Base-by-base conservation (phyloP, 495 filamentous ascomycete species). In the Xylaria intraflava region DNA sequence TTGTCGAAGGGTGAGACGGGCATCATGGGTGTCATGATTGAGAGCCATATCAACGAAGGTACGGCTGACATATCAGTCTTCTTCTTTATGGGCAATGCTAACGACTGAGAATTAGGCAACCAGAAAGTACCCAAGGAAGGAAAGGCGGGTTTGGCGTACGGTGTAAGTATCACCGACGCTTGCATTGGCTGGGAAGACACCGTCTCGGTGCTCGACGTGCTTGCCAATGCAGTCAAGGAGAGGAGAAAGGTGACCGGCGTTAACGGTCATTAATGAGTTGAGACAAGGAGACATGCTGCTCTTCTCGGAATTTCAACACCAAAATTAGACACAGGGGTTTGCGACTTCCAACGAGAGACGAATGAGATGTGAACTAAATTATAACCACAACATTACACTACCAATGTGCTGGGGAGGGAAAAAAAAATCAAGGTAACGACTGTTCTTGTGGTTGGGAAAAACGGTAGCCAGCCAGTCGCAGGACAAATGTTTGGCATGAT, bases 11-110 rank as follows among this genome's bases (percentile, higher is more conserved):
- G 93, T 31, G 94, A 98, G 73, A 78, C 79, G 0, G 86, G 75
- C 22, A 95, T 98, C 62, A 92, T 97, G 83, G 93, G 93, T 61
- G 90, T 96, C 30, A 98, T 98, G 93, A 95, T 99, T 62, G 94
- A 99, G 75, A 94, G 88, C 64, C 84, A 97, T 66, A 94, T 99
- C 70, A 83, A 90, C 66, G 93, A 96, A 72, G 93, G 90, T 85
- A 69, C 53, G 73, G 51, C 20, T 45, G 23, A 1, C 22, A 38
- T 24, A 36, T 19, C 29, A 29, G 8, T 8, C 5, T 5, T 4
- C n/a, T 17, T 17, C 14, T 29, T 7, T 38, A 11, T 10, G 2
- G 9, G 8, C 9, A 9, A 45, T 33, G 40, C 36, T 54, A 20
- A 53, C 24, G 35, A 43, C 50, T 23, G 48, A 44, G 46, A 51